A percentile compares a stretch with the other conserved stretches of the same genome.
These are phyloP conservation scores for Mangifera indica DNA, from an alignment of 345 rosid genomes.

Conservation along the genomic window DNA sequence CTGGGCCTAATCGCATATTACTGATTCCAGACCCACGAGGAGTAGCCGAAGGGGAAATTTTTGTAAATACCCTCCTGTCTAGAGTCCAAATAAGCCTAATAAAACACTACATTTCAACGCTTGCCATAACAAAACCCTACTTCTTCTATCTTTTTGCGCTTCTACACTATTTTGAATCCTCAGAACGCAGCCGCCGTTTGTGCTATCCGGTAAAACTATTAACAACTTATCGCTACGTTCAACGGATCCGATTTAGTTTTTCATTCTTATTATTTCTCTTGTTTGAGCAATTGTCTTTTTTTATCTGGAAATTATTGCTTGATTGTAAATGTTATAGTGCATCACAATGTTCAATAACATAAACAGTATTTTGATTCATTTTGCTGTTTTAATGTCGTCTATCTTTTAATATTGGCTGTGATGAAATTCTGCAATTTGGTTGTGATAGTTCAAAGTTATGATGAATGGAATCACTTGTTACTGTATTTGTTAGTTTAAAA, in stretches of 20 bases:
- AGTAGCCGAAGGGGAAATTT: too few species aligned
- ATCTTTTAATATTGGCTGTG: too few species aligned
- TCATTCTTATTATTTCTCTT: not conserved
- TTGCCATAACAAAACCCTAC: constrained; percentile 16
- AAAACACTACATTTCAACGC: not conserved
- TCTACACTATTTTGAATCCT: not conserved
- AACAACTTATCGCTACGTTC: not conserved
- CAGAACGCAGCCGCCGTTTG: constrained; percentile 8
- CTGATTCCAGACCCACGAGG: not conserved
- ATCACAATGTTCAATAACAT: not conserved
- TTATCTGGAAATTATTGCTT: not conserved
- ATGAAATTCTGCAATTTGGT: not conserved
- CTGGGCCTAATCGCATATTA: not conserved
- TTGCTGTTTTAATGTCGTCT: not conserved
- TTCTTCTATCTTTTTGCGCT: not conserved
- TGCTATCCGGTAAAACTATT: constrained; percentile 11
- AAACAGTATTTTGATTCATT: not conserved
- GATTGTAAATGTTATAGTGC: not conserved
- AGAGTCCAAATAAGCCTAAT: not conserved
- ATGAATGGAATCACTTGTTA: not conserved
- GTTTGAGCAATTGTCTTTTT: not conserved
- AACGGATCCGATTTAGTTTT: not conserved
- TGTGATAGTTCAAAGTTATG: not conserved
- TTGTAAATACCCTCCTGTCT: not conserved
- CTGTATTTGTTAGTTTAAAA: not conserved